Evolutionary conservation across 2,329 filamentous ascomycete species (phyloP).

Genomic region (Fusarium piperis): DNA sequence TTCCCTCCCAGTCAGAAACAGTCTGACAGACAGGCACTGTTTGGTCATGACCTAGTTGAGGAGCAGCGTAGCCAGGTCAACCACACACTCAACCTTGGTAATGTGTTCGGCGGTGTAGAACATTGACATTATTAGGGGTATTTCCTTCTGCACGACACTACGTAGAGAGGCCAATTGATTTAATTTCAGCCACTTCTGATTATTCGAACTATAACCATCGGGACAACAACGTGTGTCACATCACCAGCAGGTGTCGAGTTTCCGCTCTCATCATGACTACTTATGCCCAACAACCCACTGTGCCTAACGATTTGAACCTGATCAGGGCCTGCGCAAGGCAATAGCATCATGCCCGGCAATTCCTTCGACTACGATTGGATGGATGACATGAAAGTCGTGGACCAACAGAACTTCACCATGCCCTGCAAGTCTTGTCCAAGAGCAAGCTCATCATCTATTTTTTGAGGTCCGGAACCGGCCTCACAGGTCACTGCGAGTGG

Average conservation of each 20-base stretch:
- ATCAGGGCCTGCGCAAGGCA: background rate
- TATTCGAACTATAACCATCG: background rate
- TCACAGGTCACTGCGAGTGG: conserved; percentile 43
- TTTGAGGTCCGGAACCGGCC: conserved; percentile 41
- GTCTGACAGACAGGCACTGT: background rate
- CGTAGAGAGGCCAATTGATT: too few relatives aligned
- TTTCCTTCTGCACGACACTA: too few relatives aligned
- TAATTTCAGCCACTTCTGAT: background rate
- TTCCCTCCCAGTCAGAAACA: background rate
- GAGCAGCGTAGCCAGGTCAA: too few relatives aligned
- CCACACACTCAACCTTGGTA: too few relatives aligned
- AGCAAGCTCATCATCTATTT: conserved; percentile 50
- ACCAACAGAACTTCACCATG: conserved; percentile 9
- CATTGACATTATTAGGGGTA: too few relatives aligned
- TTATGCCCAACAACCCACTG: background rate
- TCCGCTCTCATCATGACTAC: background rate
- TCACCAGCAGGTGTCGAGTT: background rate
- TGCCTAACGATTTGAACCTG: background rate
- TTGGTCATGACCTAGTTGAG: background rate
- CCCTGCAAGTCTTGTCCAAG: conserved; percentile 33
- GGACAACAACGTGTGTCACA: background rate
- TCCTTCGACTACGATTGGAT: background rate
- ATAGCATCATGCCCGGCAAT: background rate
- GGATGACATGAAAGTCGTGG: background rate
- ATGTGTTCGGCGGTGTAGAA: too few relatives aligned